Evolutionary conservation across 306 rosid species (phyloP), one percentile per base, ranked within the genome.

Genomic region (Dicorynia guianensis): DNA sequence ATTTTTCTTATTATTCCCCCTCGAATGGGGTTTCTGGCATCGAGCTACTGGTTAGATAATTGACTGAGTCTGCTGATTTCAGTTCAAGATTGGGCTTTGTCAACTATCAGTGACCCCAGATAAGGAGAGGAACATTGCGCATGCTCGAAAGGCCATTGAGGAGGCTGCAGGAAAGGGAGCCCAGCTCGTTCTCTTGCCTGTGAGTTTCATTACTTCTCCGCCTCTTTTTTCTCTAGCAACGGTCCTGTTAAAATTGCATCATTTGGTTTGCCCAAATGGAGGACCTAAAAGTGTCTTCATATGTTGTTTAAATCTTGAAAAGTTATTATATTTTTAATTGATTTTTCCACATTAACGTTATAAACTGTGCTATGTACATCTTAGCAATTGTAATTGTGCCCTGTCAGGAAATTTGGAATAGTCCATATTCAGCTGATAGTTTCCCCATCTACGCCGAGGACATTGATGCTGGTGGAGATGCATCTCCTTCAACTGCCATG

Each of bases 401-500:
- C 15, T 72, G 5, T 60, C 69, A 95, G 98, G 99, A 95, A 86
- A 90, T 95, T 82, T 95, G 99, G 99, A 92, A 95, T 43, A 84
- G 97, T 53, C 98, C 97, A 5, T 95, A 92, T 84, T 87, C 97
- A 4, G 90, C 87, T 68, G 99, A 90, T 13, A 76, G 92, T 85
- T 92, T 95, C 53, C 97, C 97, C 0, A 71, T 82, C 61, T 92
- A 89, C 50, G 99, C 97, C 0, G 98, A 95, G 88, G 97, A 95
- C 67, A 90, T 95, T 66, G 97, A 89, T 34, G 92, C 91, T 0
- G 97, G 96, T 20, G 96, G 84, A 8, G 89, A 90, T 71, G 93
- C 91, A 11, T 89, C 99, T 76, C 98, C 99, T 60, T 92, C 99
- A 43, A 95, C 92, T 50, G 89, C 91, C n/a, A 95, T 95, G 99